Evolutionary conservation across 345 rosid species (phyloP), one percentile per base, ranked within the genome.

Genomic region (Gossypium rotundifolium): DNA sequence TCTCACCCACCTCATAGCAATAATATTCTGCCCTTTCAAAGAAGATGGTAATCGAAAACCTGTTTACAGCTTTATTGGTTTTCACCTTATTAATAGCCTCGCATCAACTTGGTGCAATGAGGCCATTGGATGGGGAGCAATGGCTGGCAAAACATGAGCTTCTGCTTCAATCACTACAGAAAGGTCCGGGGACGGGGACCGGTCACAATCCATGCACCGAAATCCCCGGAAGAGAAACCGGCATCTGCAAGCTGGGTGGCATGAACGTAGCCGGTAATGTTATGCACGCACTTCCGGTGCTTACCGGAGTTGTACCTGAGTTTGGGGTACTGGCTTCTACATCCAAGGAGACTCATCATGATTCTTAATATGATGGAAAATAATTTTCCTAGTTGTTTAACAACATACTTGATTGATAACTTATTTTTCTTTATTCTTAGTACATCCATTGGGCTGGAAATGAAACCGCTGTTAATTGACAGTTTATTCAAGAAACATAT

Each of bases 191-290:
- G 66, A 46, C 59, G 4, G 46, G 72, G 12, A 27, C 75, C 0
- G 75, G 58, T 52, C 60, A 64, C 13, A 80, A 73, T 48, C 80
- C 80, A 18, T 80, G 80, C 75, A 53, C 68, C 1, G 17, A 52
- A 71, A 69, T 73, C 25, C 80, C 83, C 7, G 72, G 83, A 9
- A 65, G 40, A 3, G 72, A 70, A 45, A 44, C 61, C 22, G 83
- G 80, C 25, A n/a, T 11, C 58, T 80, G 83, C 75, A 67, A 40
- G 48, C 68, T 76, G 17, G 71, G 42, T 53, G 46, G 45, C 18
- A 76, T 76, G 80, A 80, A 80, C 65, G 2, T 76, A 12, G 79
- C 82, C 1, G 77, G 77, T 29, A n/a, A 53, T 52, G 72, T 62
- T 33, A 64, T 44, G 7, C 77, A 25, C 11, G 18, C 74, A 3